Percentiles rank a stretch among this genome's conserved stretches.
phyloP scores from a whole-genome alignment of 1,284 basidiomycete species.

The Puccinia triticina region DNA sequence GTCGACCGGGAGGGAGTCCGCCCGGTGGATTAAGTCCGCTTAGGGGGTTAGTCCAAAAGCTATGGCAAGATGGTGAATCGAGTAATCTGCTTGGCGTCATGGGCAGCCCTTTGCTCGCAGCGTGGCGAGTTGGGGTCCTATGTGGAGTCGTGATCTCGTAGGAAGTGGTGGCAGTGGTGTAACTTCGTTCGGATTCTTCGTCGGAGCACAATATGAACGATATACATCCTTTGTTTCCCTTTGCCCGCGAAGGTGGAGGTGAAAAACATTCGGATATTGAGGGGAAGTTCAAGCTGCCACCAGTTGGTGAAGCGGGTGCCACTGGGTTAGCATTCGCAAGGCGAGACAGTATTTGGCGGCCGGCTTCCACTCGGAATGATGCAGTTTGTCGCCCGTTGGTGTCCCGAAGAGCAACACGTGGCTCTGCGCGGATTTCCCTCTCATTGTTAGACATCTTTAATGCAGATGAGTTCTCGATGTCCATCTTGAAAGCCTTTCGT shows the following conservation, averaged over 20 bases:
- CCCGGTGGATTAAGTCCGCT: neutral
- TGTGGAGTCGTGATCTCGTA: neutral
- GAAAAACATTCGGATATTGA: slow-evolving; percentile 41
- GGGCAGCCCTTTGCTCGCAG: neutral
- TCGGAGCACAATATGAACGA: slow-evolving; percentile 46
- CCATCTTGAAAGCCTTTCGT: neutral
- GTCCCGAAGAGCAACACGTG: neutral
- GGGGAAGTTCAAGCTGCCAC: neutral
- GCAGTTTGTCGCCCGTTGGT: slow-evolving; percentile 22
- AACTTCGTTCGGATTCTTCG: slow-evolving; percentile 43
- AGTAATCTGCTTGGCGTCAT: slow-evolving; percentile 15
- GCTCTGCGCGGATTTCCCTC: neutral
- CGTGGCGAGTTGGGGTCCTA: neutral
- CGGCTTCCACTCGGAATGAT: neutral
- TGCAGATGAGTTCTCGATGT: slow-evolving; percentile 1
- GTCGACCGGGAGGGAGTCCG: no score
- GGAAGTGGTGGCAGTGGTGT: neutral
- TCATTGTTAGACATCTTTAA: neutral
- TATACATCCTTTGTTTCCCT: slow-evolving; percentile 42
- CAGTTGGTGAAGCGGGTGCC: neutral
- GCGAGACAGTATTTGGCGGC: neutral
- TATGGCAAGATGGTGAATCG: slow-evolving; percentile 9
- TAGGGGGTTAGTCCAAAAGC: slow-evolving; percentile 4
- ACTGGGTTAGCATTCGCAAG: neutral
- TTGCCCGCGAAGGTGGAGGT: slow-evolving; percentile 23